Base-by-base conservation (phyloP, 2,329 filamentous ascomycete genomes). In the Cadophora luteo-olivacea region DNA sequence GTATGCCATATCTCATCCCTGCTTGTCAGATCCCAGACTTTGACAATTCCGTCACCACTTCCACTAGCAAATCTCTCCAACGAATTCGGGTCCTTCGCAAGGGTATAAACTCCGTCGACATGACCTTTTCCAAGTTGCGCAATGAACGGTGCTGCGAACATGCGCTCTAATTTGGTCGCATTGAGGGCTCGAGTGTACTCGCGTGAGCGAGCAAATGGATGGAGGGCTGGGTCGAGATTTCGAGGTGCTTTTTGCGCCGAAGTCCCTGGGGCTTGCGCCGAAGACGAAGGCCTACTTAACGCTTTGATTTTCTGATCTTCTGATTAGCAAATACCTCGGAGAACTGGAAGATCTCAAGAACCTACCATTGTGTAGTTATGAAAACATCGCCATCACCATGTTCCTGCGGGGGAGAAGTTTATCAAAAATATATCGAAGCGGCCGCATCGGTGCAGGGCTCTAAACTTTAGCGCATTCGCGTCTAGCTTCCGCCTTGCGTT, bases 101-200 rank as follows among this genome's bases (percentile, higher is more conserved):
- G 88, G 45, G 88, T 88, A 79, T 95, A 96, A 6, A 67, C 65
- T 57, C 65, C 65, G 41, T 67, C 65, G 66, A 97, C 92, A 81
- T 99, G 96, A 24, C 96, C 95, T 38, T 88, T 86, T 65, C 95
- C 95, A 29, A 99, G 88, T 79, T 97, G 93, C 0, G 87, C 92
- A 55, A 99, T 82, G 77, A 97, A 97, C 3, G 92, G 92, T 64
- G 90, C 85, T 36, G 91, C 91, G 80, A 97, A 97, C 91, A 97
- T 95, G 75, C 94, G 91, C 82, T 97, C 93, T 70, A 97, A 83
- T 80, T 97, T 97, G 68, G 94, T 93, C 32, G 94, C 94, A 87
- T 93, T 92, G 70, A 92, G 83, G 12, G 91, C 90, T 74, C 90
- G 83, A 16, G 90, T 93, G 78, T 94, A 95, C 82, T 97, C 94